Conservation (phyloP, 2,329 filamentous ascomycete species). For the Diaporthe aspalathi region DNA sequence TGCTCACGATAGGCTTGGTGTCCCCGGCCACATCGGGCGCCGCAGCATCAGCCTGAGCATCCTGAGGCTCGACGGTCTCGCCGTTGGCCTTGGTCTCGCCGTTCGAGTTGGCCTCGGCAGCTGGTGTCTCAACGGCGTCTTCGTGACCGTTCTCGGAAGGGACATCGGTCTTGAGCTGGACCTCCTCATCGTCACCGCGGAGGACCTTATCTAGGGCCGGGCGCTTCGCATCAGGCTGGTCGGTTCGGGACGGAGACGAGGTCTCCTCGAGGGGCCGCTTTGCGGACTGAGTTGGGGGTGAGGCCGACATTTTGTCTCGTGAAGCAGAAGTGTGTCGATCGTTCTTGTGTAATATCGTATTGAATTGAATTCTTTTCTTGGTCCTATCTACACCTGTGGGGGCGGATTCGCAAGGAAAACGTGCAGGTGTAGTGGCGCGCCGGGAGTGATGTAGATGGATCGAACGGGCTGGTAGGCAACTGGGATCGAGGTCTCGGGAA, state of each 20-base stretch:
- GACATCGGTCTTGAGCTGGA: conserved; percentile 60
- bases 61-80: conserved; percentile 62
- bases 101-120: conserved; percentile 59
- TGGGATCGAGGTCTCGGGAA: conserved; percentile 37
- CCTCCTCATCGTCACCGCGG: conserved; percentile 73
- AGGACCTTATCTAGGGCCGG: conserved; percentile 93
- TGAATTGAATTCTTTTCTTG: conserved; percentile 59
- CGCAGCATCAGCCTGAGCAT: conserved; percentile 75
- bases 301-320: conserved; percentile 77
- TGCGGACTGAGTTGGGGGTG: conserved; percentile 74
- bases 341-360: conserved; percentile 53
- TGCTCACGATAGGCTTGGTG: conserved; percentile 59
- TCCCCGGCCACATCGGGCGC: conserved; percentile 71
- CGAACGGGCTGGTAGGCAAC: conserved; percentile 37
- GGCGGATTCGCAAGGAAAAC: conserved; percentile 87
- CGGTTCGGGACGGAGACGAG: conserved; percentile 91
- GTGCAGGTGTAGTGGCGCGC: conserved; percentile 81
- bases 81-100: conserved; percentile 63
- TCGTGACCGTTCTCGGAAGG: conserved; percentile 52
- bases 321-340: conserved; percentile 51
- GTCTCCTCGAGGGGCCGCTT: conserved; percentile 98
- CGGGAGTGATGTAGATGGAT: conserved; percentile 49
- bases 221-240: conserved; percentile 97
- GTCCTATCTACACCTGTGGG: conserved; percentile 82
- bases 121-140: conserved; percentile 45